Evolutionary conservation across 2,329 filamentous ascomycete genomes (phyloP).

Genomic region (Dothistroma pini): DNA sequence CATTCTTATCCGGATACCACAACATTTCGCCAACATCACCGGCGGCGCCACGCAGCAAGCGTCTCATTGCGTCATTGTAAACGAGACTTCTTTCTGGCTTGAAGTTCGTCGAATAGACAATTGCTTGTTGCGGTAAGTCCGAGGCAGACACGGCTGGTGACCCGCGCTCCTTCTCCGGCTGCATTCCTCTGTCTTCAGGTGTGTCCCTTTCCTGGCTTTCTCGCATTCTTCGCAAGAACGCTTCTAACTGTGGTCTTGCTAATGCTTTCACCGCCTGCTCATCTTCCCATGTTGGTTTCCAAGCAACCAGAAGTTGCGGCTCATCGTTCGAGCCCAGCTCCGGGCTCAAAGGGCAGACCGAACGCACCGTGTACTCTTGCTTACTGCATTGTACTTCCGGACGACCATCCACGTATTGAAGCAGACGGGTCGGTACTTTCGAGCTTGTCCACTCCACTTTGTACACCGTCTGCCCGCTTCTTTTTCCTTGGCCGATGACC

Average conservation of each 20-base stretch:
- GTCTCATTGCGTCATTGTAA: neutral
- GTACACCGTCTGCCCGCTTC: neutral
- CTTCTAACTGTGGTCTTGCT: neutral
- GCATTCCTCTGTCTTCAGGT: neutral
- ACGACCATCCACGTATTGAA: neutral
- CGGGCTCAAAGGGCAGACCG: neutral
- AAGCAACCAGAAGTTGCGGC: neutral
- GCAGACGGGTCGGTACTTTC: neutral
- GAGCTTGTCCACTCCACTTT: neutral
- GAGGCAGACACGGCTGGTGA: neutral
- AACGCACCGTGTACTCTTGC: neutral
- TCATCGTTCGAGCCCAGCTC: neutral
- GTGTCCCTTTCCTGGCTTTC: neutral
- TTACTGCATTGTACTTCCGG: neutral
- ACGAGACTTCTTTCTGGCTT: neutral
- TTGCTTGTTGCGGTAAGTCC: neutral
- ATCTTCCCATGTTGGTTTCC: neutral
- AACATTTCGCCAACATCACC: neutral
- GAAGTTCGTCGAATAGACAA: neutral
- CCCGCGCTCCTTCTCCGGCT: neutral
- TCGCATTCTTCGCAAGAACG: neutral
- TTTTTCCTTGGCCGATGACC: neutral
- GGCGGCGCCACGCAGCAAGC: neutral
- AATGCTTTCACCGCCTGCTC: neutral
- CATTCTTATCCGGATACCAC: neutral